Conservation (phyloP, 495 filamentous ascomycete species). For the Hypoxylon crocopeplum region DNA sequence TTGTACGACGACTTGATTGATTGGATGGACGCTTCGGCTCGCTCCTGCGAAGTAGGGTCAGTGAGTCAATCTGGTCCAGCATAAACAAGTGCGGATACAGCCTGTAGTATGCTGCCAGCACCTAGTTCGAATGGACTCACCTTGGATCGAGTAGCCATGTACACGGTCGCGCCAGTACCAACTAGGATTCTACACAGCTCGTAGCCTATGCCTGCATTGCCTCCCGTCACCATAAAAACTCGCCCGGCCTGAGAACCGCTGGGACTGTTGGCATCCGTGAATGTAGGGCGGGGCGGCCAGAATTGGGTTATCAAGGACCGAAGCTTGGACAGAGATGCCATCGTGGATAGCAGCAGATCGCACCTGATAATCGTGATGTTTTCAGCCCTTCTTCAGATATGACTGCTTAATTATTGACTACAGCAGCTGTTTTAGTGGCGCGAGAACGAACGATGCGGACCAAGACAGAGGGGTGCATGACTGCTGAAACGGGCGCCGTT, state of each 20-base stretch:
- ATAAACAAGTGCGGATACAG: not conserved
- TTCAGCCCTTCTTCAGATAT: too few species aligned
- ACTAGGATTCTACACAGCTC: slow-evolving; percentile 49
- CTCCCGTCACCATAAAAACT: slow-evolving; percentile 48
- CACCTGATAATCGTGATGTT: too few species aligned
- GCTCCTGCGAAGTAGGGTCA: slow-evolving; percentile 21
- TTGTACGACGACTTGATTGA: slow-evolving; percentile 26
- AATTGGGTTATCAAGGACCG: slow-evolving; percentile 39
- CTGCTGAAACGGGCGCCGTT: too few species aligned
- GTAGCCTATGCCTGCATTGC: slow-evolving; percentile 51
- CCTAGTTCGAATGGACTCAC: slow-evolving; percentile 6
- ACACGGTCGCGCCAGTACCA: slow-evolving; percentile 43
- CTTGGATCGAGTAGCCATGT: slow-evolving; percentile 44
- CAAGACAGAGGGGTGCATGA: too few species aligned
- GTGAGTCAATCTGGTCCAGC: not conserved
- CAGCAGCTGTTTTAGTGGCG: too few species aligned
- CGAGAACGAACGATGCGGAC: too few species aligned
- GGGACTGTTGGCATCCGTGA: slow-evolving; percentile 22
- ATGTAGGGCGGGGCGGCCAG: slow-evolving; percentile 32
- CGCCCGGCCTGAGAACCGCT: slow-evolving; percentile 41
- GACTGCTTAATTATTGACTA: too few species aligned
- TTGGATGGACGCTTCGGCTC: slow-evolving; percentile 37
- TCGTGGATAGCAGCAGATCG: too few species aligned
- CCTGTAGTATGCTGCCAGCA: slow-evolving; percentile 1
- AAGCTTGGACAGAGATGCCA: too few species aligned